These are phyloP conservation scores for Patellaria atrata DNA, from an alignment of 495 filamentous ascomycete species.

Conservation along the genomic window DNA sequence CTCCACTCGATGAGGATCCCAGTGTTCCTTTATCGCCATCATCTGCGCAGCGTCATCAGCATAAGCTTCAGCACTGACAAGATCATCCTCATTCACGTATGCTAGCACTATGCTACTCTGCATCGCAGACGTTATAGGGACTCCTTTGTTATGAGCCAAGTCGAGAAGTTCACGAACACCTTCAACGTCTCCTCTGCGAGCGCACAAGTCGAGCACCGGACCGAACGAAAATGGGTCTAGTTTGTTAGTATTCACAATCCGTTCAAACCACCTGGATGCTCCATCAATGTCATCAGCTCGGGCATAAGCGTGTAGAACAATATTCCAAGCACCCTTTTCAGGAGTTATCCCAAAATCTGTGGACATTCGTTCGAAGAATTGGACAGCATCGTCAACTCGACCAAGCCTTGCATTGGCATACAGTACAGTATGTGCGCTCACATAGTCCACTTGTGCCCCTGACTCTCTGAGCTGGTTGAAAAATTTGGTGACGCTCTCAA, in stretches of 20 bases:
- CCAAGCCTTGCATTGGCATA: constrained; percentile 50
- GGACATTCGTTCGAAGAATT: constrained; percentile 44
- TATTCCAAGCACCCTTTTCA: constrained; percentile 52
- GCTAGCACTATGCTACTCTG: constrained; percentile 47
- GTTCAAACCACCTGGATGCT: constrained; percentile 43
- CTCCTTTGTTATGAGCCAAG: no score
- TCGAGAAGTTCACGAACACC: constrained; percentile 47
- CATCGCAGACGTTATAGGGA: no score
- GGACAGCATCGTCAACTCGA: constrained; percentile 40
- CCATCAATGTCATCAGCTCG: constrained; percentile 50
- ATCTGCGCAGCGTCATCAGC: no score
- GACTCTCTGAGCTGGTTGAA: constrained; percentile 37
- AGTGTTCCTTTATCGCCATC: constrained; percentile 28
- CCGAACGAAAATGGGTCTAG: constrained; percentile 51
- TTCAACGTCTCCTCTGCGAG: constrained; percentile 59
- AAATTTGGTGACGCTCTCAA: constrained; percentile 35
- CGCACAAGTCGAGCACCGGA: constrained; percentile 56
- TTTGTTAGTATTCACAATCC: constrained; percentile 33
- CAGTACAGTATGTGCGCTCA: constrained; percentile 33
- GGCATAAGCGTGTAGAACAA: constrained; percentile 55
- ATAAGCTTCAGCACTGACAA: constrained; percentile 15
- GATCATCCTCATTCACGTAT: constrained; percentile 36
- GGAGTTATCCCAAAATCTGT: constrained; percentile 39
- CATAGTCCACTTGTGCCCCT: constrained; percentile 25
- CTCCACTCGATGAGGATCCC: constrained; percentile 13